Base-by-base conservation (phyloP, 176 grass and related monocot genomes). In the Microstegium vimineum region DNA sequence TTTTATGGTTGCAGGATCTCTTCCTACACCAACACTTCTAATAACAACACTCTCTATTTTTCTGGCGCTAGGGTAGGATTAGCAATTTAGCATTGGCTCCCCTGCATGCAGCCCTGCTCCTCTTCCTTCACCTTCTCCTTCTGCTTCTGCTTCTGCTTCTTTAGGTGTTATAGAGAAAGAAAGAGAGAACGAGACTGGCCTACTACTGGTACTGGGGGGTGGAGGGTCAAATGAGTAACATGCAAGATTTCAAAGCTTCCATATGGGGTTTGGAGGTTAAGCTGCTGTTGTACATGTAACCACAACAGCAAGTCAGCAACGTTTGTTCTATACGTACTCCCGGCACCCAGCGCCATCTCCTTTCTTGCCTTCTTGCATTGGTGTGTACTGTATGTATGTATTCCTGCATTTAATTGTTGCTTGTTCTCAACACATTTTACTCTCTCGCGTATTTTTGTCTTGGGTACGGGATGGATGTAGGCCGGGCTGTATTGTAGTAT, bases 181-280 rank as follows among this genome's bases (percentile, higher is more conserved):
- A 26, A 10, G 38, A 40, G 67, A 33, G 4, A 59, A 33, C 38
- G 76, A 70, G 81, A 69, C 16, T 45, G 40, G 41, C 69, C 41
- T 67, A 20, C 41, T 52, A 22, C 18, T 22, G 6, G 49, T 22
- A 52, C 49, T 52, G 57, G 31, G 30, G 67, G 75, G 77, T 85
- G 77, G n/a, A n/a, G n/a, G 61, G 77, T 90, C 88, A 87, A 82
- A 85, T 78, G 88, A 96, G 90, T 90, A 88, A 86, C 87, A 90
- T 86, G 81, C 66, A 93, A 93, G 90, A 62, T 78, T 86, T 32
- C 32, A 49, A 69, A 62, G 49, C 74, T 83, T 88, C 81, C 62
- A 31, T 49, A 17, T 5, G 75, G 49, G 37, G 81, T 84, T 84
- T 66, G 81, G 81, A 80, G 81, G 76, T 74, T 84, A 84, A 47